phyloP scores from a whole-genome alignment of 257 asterid genomes.

The Nyctanthes arbortristis region DNA sequence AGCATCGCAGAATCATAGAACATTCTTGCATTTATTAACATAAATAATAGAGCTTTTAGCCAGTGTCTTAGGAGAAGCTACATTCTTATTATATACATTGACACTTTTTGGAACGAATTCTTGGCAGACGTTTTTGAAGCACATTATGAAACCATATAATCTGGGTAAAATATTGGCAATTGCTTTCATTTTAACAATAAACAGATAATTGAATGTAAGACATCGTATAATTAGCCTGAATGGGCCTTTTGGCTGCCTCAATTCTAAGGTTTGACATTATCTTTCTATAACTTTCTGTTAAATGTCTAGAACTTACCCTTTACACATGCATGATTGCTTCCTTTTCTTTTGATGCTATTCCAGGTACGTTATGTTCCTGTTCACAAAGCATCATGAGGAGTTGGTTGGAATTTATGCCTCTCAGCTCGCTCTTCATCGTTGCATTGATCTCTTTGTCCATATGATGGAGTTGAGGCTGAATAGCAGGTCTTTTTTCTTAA shows the following conservation, averaged over 20 bases:
- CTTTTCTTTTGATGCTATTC: conserved; percentile 27
- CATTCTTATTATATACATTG: background rate
- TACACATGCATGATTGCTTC: background rate
- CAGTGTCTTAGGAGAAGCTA: background rate
- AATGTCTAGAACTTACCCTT: background rate
- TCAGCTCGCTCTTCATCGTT: conserved; percentile 91
- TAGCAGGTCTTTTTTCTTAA: conserved; percentile 71
- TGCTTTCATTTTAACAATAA: background rate
- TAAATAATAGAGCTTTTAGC: conserved; percentile 1
- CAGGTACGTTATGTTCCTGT: conserved; percentile 96
- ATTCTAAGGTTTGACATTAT: background rate
- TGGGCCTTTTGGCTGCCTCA: background rate
- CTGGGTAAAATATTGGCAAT: background rate
- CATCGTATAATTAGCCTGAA: background rate
- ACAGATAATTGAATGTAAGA: background rate
- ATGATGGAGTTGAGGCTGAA: conserved; percentile 98
- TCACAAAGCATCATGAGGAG: conserved; percentile 89
- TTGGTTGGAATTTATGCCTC: conserved; percentile 96
- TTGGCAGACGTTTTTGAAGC: background rate
- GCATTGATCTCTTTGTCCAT: conserved; percentile 93
- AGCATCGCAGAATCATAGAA: background rate
- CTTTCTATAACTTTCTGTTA: background rate
- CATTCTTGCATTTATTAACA: conserved; percentile 14
- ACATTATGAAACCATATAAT: background rate
- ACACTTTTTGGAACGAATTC: background rate